Percentiles rank a stretch among this genome's conserved stretches.
phyloP scores from a whole-genome alignment of 1,139 yeast species.

The Pneumocystis wakefieldiae region DNA sequence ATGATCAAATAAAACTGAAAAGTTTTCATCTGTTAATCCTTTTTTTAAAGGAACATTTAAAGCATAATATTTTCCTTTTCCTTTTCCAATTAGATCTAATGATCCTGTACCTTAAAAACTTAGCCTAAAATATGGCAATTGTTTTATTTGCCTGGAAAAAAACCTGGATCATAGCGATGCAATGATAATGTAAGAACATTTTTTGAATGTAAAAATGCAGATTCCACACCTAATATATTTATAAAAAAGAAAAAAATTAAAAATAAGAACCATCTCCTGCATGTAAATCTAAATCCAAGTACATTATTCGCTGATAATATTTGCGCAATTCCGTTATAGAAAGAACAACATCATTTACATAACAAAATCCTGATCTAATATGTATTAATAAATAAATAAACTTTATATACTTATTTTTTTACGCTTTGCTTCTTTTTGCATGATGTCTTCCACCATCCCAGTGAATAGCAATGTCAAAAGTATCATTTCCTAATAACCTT shows the following conservation, averaged over 20 bases:
- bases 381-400: not conserved
- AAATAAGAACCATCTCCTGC: slow-evolving; percentile 40
- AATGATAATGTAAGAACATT: slow-evolving; percentile 48
- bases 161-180: slow-evolving; percentile 51
- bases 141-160: slow-evolving; percentile 42
- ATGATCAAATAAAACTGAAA: slow-evolving; percentile 28
- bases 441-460: slow-evolving; percentile 81
- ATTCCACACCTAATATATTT: slow-evolving; percentile 39
- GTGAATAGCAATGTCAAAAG: slow-evolving; percentile 32
- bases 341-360: slow-evolving; percentile 51
- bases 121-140: not conserved
- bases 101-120: slow-evolving; percentile 31
- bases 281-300: slow-evolving; percentile 59
- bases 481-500: slow-evolving; percentile 18
- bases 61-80: slow-evolving; percentile 27
- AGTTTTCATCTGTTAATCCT: slow-evolving; percentile 38
- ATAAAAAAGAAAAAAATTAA: not conserved
- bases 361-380: slow-evolving; percentile 48
- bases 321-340: slow-evolving; percentile 38
- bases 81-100: slow-evolving; percentile 25
- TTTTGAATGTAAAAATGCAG: slow-evolving; percentile 43
- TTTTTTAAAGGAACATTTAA: slow-evolving; percentile 43
- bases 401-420: not conserved
- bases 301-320: slow-evolving; percentile 36
- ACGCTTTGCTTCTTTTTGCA: slow-evolving; percentile 37